These are phyloP conservation scores for Paracoccidioides lutzii DNA, from an alignment of 2,329 filamentous ascomycete genomes.

Conservation along the genomic window DNA sequence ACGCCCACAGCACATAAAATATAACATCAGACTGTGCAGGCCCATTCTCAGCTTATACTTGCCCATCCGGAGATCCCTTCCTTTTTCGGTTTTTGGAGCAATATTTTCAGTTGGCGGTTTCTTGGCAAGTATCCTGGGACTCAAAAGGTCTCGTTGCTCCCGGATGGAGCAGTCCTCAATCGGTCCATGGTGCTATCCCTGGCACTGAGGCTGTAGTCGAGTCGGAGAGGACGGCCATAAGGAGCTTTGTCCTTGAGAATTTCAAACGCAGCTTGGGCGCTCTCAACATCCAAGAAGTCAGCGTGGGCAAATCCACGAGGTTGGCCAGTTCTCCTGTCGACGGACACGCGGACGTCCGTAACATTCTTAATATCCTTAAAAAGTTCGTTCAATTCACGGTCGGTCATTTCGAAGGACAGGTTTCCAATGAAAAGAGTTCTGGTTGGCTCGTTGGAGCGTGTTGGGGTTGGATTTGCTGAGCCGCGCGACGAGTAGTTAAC, in stretches of 20 bases:
- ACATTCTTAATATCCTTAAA: constrained; percentile 60
- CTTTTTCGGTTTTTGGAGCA: background rate
- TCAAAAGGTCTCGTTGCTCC: background rate
- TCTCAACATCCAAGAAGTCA: constrained; percentile 58
- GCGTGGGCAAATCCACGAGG: constrained; percentile 75
- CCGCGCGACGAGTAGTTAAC: constrained; percentile 44
- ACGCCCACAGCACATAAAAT: constrained; percentile 2
- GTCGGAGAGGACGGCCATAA: constrained; percentile 51
- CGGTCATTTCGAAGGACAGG: constrained; percentile 73
- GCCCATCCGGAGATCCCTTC: background rate
- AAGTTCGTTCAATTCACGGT: constrained; percentile 65
- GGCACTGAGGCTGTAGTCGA: constrained; percentile 45
- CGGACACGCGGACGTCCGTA: constrained; percentile 64
- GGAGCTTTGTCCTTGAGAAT: constrained; percentile 44
- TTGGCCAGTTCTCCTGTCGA: constrained; percentile 68
- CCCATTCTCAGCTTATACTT: background rate
- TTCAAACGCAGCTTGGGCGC: constrained; percentile 49
- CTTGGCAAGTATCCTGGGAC: background rate
- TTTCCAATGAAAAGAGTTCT: constrained; percentile 72
- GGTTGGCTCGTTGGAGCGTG: constrained; percentile 36
- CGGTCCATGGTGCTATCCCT: background rate
- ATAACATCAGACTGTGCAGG: constrained; percentile 1
- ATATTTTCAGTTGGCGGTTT: background rate
- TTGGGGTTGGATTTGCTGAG: constrained; percentile 5
- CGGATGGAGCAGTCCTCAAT: background rate